Evolutionary conservation across 2,329 filamentous ascomycete genomes (phyloP).

Genomic region (Neurospora crassa): DNA sequence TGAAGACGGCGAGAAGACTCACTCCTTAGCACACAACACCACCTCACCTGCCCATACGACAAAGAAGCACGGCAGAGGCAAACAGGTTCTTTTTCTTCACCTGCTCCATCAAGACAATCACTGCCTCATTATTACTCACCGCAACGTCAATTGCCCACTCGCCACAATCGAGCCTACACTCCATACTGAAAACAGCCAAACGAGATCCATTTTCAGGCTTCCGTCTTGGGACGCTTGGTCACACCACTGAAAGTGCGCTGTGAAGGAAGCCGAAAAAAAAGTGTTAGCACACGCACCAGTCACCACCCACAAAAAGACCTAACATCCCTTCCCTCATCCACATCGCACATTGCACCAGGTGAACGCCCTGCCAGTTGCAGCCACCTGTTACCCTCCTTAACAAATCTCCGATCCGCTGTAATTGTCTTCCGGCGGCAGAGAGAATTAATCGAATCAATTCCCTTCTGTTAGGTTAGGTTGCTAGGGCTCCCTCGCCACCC

Average conservation of each 20-base stretch:
- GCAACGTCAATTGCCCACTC: background rate
- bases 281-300: background rate
- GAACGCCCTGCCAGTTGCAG: slow-evolving; percentile 21
- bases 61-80: slow-evolving; percentile 6
- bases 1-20: background rate
- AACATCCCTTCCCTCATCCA: slow-evolving; percentile 2
- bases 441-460: slow-evolving; percentile 6
- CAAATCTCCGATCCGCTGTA: background rate
- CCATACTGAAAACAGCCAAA: slow-evolving; percentile 3
- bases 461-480: slow-evolving; percentile 9
- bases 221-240: slow-evolving; percentile 16
- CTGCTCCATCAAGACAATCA: slow-evolving; percentile 9
- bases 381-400: slow-evolving; percentile 21
- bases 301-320: background rate
- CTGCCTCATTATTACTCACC: slow-evolving; percentile 3
- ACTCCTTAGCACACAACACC: background rate
- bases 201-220: slow-evolving; percentile 23
- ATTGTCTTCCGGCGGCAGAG: slow-evolving; percentile 12
- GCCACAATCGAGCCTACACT: slow-evolving; percentile 13
- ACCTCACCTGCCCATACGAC: background rate
- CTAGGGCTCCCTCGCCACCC: slow-evolving; percentile 7
- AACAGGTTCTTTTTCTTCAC: slow-evolving; percentile 11
- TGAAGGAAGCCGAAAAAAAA: background rate
- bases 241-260: slow-evolving; percentile 16
- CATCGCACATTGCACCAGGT: background rate